phyloP scores from a whole-genome alignment of 202 grass and related monocot genomes.

The Panicum hallii region DNA sequence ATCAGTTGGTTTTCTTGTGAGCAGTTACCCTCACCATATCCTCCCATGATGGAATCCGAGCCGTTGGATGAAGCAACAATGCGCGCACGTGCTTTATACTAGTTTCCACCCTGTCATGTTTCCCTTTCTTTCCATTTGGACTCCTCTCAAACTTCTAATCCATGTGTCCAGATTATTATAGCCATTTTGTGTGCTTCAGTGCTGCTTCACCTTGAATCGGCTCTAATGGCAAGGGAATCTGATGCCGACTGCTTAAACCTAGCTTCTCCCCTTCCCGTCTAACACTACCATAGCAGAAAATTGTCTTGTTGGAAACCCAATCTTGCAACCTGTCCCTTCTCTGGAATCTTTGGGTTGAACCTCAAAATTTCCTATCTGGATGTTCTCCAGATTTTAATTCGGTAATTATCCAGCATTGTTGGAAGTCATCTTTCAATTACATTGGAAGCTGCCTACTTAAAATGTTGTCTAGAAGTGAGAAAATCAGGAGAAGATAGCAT shows the following conservation, averaged over 20 bases:
- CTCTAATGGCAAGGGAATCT: background rate
- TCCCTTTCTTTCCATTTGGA: background rate
- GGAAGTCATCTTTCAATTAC: background rate
- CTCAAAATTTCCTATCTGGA: background rate
- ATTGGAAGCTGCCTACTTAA: background rate
- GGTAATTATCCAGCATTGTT: background rate
- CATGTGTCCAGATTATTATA: background rate
- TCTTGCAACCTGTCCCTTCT: background rate
- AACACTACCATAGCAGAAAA: background rate
- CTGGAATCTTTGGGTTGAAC: background rate
- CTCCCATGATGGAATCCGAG: background rate
- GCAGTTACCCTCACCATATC: background rate
- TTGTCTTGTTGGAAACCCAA: background rate
- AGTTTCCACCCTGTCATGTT: background rate
- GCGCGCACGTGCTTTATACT: background rate
- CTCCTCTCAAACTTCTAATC: background rate
- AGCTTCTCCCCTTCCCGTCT: background rate
- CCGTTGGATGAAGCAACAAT: background rate
- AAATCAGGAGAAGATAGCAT: background rate
- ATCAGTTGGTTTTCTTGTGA: slow-evolving; percentile 2
- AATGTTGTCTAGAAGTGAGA: background rate
- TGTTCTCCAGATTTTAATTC: background rate
- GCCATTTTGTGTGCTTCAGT: background rate
- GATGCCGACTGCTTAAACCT: background rate
- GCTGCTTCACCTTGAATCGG: background rate